These are phyloP conservation scores for Magnolia changhungtana DNA, from an alignment of 164 flowering plant genomes.

Conservation along the genomic window DNA sequence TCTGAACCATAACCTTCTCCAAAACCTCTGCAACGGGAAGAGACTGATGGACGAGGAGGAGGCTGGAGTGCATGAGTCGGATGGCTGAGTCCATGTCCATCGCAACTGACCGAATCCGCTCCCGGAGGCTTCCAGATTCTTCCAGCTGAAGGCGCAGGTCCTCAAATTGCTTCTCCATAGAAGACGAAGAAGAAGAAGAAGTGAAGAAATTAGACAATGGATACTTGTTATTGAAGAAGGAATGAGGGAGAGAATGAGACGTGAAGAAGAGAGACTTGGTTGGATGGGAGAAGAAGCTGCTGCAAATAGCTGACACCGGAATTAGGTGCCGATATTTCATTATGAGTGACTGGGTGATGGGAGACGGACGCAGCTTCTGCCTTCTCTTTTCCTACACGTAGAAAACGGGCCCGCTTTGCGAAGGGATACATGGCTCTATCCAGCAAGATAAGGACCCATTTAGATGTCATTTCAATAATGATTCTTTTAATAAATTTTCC, in stretches of 20 bases:
- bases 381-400: no score
- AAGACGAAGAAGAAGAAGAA: neutral
- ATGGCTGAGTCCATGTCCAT: constrained; percentile 64
- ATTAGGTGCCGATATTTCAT: no score
- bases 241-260: neutral
- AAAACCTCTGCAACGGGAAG: constrained; percentile 74
- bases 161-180: constrained; percentile 76
- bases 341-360: no score
- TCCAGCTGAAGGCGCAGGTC: constrained; percentile 58
- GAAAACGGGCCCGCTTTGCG: no score
- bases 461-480: no score
- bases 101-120: constrained; percentile 58
- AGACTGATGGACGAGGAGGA: constrained; percentile 84
- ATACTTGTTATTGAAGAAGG: neutral
- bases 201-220: neutral
- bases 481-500: no score
- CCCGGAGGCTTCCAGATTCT: constrained; percentile 62
- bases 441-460: no score
- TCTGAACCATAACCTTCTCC: constrained; percentile 60
- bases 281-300: no score
- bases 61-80: constrained; percentile 62
- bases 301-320: no score
- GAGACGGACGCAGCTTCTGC: no score
- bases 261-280: neutral
- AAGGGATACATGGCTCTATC: no score